phyloP scores from a whole-genome alignment of 176 grass and related monocot species.

The Alloteropsis semialata region DNA sequence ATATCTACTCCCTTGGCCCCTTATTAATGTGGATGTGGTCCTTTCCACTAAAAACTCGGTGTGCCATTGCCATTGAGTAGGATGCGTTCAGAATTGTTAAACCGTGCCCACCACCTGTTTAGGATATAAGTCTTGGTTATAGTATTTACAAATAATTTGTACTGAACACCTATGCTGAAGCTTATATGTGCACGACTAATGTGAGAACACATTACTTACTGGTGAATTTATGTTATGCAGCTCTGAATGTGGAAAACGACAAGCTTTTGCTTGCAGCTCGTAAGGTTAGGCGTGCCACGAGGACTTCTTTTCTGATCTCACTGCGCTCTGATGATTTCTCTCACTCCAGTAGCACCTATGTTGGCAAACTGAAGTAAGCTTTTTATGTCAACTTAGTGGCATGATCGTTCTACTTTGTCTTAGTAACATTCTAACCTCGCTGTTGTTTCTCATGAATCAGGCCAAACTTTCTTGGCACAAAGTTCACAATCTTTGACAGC shows the following conservation, averaged over 20 bases:
- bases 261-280: constrained; percentile 92
- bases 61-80: not conserved
- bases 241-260: constrained; percentile 77
- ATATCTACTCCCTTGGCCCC: not conserved
- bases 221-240: constrained; percentile 40
- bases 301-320: constrained; percentile 86
- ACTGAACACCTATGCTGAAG: not conserved
- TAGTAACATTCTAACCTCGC: constrained; percentile 4
- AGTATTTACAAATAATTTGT: not conserved
- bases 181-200: not conserved
- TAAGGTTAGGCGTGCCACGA: constrained; percentile 76
- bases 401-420: not conserved
- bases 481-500: constrained; percentile 91
- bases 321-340: constrained; percentile 76
- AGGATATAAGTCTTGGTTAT: not conserved
- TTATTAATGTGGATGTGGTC: constrained; percentile 18
- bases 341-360: constrained; percentile 87
- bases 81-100: constrained; percentile 15
- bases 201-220: not conserved
- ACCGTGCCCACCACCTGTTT: not conserved
- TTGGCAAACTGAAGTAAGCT: constrained; percentile 92
- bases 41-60: not conserved
- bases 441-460: constrained; percentile 42
- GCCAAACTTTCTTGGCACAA: constrained; percentile 96
- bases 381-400: not conserved